Conservation (phyloP, 208 protist species). For the Trichomonas gallinae region DNA sequence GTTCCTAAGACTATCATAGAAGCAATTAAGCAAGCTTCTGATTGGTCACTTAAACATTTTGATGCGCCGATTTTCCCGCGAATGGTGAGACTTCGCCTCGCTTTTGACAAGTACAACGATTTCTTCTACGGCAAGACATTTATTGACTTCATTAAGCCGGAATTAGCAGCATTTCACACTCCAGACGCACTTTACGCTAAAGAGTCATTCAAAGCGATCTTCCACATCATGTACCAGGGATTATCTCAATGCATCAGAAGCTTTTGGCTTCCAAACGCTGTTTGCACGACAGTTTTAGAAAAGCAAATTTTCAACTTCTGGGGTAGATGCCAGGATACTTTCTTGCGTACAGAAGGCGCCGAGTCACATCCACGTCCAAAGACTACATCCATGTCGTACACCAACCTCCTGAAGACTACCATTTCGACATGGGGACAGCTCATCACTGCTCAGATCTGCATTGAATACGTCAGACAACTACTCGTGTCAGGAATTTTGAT, state of each 20-base stretch:
- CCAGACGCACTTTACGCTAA: background rate
- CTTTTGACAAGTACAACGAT: background rate
- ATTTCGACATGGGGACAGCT: background rate
- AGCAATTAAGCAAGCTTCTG: background rate
- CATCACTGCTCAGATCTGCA: background rate
- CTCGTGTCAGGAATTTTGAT: background rate
- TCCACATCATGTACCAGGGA: background rate
- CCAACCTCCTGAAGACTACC: background rate
- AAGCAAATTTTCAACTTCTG: background rate
- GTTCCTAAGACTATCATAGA: background rate
- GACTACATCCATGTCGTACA: background rate
- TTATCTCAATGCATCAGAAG: background rate
- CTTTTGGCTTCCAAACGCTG: background rate
- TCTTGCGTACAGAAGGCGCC: background rate
- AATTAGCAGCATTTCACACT: background rate
- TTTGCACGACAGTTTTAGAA: background rate
- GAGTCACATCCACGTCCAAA: background rate
- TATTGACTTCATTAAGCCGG: background rate
- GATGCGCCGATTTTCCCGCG: background rate
- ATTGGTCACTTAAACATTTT: background rate
- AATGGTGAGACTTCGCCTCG: background rate
- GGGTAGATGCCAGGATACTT: background rate
- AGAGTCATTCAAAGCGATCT: background rate
- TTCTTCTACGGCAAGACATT: background rate
- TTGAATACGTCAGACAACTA: background rate